Evolutionary conservation across 176 grass and related monocot species (phyloP), one percentile per base, ranked within the genome.

Genomic region (Aechmea fasciata): DNA sequence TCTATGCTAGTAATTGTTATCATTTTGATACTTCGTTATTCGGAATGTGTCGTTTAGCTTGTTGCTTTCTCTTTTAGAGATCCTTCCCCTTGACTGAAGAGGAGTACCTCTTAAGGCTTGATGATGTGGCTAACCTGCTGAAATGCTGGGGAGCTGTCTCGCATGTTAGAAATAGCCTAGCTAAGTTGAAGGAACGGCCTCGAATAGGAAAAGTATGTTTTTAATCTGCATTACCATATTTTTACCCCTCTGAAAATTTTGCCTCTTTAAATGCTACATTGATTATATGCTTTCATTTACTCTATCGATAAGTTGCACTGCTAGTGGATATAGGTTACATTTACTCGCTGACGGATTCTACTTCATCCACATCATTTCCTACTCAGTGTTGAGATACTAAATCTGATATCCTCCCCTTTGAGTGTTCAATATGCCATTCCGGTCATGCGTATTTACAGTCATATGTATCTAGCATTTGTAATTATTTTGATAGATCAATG

Each of bases 31-130:
- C 14, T 57, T 51, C 4, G 18, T 71, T 52, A n/a, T 61, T 61
- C 11, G 9, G 17, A 61, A 61, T 61, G 13, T 26, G 65, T 49
- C 47, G 64, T 75, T 14, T 66, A 48, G 10, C 66, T 24, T 65
- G 33, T 66, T 12, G 13, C 48, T 62, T 64, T 65, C 74, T 79
- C 47, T 55, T 24, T 20, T 68, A 90, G 84, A 77, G 84, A 0
- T 99, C 94, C 4, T 99, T 99, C 83, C 94, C 94, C 7, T 74
- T 99, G 72, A 99, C 82, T 28, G 94, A 93, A 79, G 94, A 97
- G 86, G 94, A 99, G 84, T 99, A 99, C 53, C 73, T 99, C 55
- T 52, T 99, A 51, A 88, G 94, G 1, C 89, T 99, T 13, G 94
- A 99, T 80, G 86, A 82, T 10, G 84, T 99, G 1, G 89, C 94